phyloP scores from a whole-genome alignment of 1,284 basidiomycete species.

The Naganishia liquefaciens region DNA sequence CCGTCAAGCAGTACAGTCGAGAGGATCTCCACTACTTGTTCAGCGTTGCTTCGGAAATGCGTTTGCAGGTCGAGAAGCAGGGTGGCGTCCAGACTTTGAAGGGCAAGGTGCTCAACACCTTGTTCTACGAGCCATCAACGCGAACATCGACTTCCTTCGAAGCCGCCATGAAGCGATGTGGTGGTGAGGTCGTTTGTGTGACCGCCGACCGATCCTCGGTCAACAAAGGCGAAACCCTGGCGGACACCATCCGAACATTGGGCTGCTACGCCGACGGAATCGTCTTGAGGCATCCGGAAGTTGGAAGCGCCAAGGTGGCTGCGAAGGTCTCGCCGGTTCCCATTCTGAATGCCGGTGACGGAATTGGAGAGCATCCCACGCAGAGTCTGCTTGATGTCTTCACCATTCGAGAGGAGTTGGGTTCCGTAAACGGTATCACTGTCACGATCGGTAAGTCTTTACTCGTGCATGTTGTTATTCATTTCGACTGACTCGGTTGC shows the following conservation, averaged over 20 bases:
- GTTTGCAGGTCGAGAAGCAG: conserved; percentile 87
- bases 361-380: conserved; percentile 95
- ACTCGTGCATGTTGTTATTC: neutral
- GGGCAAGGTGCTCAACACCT: conserved; percentile 87
- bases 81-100: conserved; percentile 86
- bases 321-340: conserved; percentile 95
- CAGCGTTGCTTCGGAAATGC: conserved; percentile 94
- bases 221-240: conserved; percentile 88
- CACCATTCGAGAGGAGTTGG: conserved; percentile 96
- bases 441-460: conserved; percentile 69
- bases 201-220: conserved; percentile 82
- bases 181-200: conserved; percentile 89
- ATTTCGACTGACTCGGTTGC: neutral
- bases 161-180: conserved; percentile 97
- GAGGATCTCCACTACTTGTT: conserved; percentile 93
- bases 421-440: conserved; percentile 94
- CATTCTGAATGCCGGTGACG: conserved; percentile 95
- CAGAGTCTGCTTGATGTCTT: conserved; percentile 94
- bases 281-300: conserved; percentile 89
- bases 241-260: conserved; percentile 91
- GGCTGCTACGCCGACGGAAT: conserved; percentile 96
- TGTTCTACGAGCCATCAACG: conserved; percentile 98
- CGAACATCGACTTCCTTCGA: conserved; percentile 97
- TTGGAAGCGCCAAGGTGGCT: conserved; percentile 85
- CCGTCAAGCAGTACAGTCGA: conserved; percentile 89